These are phyloP conservation scores for Serpula lacrymans DNA, from an alignment of 768 basidiomycete species.

Conservation along the genomic window DNA sequence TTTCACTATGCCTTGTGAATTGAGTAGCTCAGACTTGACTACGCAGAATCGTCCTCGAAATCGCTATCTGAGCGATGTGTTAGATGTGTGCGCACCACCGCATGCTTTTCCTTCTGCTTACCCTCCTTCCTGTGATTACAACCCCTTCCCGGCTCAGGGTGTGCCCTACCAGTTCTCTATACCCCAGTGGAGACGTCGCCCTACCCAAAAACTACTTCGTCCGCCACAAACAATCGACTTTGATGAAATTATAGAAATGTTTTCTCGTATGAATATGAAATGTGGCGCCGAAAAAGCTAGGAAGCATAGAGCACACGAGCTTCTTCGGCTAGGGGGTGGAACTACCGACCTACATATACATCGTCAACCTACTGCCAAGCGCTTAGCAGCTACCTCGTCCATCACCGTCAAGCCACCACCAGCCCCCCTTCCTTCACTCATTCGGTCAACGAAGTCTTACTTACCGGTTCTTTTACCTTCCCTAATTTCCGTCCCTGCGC, in stretches of 20 bases:
- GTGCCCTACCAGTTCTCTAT: conserved; percentile 1
- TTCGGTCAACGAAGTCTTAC: not conserved
- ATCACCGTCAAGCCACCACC: conserved; percentile 12
- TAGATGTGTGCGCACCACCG: conserved; percentile 12
- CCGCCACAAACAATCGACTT: not conserved
- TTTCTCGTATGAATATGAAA: conserved; percentile 10
- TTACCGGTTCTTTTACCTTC: conserved; percentile 5
- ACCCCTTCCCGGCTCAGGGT: conserved; percentile 15
- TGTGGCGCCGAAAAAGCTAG: too few relatives aligned
- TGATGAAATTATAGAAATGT: conserved; percentile 5
- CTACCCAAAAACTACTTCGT: not conserved
- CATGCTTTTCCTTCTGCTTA: conserved; percentile 22
- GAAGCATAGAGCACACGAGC: not conserved
- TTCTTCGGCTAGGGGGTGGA: not conserved
- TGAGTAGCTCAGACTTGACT: not conserved
- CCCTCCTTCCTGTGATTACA: conserved; percentile 11
- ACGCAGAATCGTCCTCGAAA: conserved; percentile 1
- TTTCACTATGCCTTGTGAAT: not conserved
- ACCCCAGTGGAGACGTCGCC: conserved; percentile 8
- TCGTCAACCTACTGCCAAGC: conserved; percentile 1
- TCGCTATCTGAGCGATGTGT: conserved; percentile 4
- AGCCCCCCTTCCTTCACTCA: conserved; percentile 17
- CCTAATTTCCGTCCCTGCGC: conserved; percentile 2
- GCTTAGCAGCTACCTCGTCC: conserved; percentile 6
- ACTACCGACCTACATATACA: conserved; percentile 1